Conservation (phyloP, 2,329 filamentous ascomycete genomes). For the Fusarium sororula region DNA sequence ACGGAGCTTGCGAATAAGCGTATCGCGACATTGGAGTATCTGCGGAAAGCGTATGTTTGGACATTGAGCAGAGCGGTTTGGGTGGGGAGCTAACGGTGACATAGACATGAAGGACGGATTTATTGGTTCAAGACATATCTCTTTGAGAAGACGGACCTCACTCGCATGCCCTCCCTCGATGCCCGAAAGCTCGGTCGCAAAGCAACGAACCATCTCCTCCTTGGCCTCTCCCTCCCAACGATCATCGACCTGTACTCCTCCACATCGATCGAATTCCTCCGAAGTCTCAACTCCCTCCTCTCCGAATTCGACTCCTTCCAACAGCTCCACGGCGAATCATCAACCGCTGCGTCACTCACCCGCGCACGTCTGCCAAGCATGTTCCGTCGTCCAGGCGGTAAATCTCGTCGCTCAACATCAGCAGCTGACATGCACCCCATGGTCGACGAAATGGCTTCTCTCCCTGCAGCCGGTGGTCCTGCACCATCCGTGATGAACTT, state of each 20-base stretch:
- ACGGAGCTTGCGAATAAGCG: constrained; percentile 90
- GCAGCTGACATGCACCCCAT: constrained; percentile 53
- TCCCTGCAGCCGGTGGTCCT: constrained; percentile 38
- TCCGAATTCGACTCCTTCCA: constrained; percentile 95
- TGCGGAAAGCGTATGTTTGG: constrained; percentile 84
- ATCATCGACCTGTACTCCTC: constrained; percentile 88
- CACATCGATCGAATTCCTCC: constrained; percentile 84
- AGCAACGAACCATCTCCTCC: constrained; percentile 91
- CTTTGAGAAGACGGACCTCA: constrained; percentile 83
- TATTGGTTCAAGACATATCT: constrained; percentile 99
- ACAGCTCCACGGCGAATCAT: constrained; percentile 82
- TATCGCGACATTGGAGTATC: constrained; percentile 92
- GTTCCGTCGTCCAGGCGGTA: constrained; percentile 74
- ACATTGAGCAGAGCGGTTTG: too few relatives aligned
- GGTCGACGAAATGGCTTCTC: constrained; percentile 44
- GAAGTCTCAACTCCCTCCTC: constrained; percentile 84
- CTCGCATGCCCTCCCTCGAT: constrained; percentile 86
- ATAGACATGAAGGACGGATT: constrained; percentile 87
- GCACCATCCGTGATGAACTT: constrained; percentile 64
- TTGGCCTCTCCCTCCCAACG: constrained; percentile 89
- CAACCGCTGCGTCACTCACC: constrained; percentile 74
- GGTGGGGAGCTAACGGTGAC: background rate
- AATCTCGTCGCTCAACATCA: constrained; percentile 65
- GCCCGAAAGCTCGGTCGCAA: constrained; percentile 84
- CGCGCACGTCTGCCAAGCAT: constrained; percentile 84